Evolutionary conservation across 345 rosid genomes (phyloP), one percentile per base, ranked within the genome.

Genomic region (Limnanthes douglasii): DNA sequence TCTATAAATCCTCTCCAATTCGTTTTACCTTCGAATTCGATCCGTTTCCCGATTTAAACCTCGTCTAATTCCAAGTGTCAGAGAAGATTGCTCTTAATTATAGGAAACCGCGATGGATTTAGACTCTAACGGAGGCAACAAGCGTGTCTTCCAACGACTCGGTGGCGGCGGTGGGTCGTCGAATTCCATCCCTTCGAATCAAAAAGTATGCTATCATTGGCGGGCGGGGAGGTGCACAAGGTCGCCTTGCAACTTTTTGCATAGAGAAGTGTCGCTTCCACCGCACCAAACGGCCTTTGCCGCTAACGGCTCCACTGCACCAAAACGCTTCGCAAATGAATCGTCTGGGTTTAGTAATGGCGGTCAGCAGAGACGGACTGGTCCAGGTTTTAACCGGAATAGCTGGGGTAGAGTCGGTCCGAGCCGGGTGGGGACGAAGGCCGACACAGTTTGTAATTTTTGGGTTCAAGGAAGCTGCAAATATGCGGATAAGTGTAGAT

Each of bases 401-500:
- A 61, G 48, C 2, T 70, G 83, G 83, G 81, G 81, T 16, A 63
- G 73, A 37, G 59, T 39, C 53, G 92, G 75, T 49, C 73, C 51
- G 59, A 78, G 46, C 34, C 61, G 61, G 32, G 46, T 37, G 31
- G 59, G 60, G 46, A 71, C 56, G 45, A 85, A 61, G 67, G 54
- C 69, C 18, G 94, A 77, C 60, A 84, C 70, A 53, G 31, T 85
- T 4, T 92, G 99, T 56, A 75, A 48, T 37, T 75, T 39, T 57
- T 92, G 99, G 99, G 66, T 73, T 15, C 88, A 73, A 60, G 99
- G 94, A 56, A 70, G 50, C 9, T 92, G 99, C 53, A 46, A 11
- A 5, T 78, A 64, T 24, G 94, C 80, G 9, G 99, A 92, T 6
- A 71, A 53, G 59, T 81, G 99, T 46, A 67, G 68, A 54, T 92